Evolutionary conservation across 257 asterid species (phyloP).

Genomic region (Petunia secreta): DNA sequence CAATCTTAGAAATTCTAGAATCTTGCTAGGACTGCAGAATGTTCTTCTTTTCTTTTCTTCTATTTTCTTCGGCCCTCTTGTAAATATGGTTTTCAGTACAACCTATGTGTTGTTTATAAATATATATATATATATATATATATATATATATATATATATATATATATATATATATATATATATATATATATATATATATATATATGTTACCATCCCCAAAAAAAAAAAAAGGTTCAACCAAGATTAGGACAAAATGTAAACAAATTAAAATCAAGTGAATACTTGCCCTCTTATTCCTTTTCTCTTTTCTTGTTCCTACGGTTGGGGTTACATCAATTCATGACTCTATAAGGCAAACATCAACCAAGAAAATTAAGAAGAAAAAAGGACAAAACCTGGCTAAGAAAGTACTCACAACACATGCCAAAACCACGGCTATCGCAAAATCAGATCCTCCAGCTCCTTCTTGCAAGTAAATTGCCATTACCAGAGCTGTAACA

Average conservation of each 20-base stretch:
- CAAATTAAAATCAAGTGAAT: not conserved
- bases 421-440: conserved; percentile 90
- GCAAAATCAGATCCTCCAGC: conserved; percentile 75
- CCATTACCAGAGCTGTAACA: conserved; percentile 80
- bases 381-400: conserved; percentile 57
- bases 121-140: too few species aligned
- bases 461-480: conserved; percentile 85
- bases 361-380: conserved; percentile 47
- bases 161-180: too few species aligned
- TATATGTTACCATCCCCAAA: too few species aligned
- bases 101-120: too few species aligned
- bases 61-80: too few species aligned
- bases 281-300: not conserved
- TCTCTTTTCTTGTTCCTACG: not conserved
- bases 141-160: too few species aligned
- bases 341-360: conserved; percentile 22
- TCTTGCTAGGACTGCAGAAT: too few species aligned
- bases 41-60: too few species aligned
- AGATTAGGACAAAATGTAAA: not conserved
- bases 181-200: too few species aligned
- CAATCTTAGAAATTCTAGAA: too few species aligned
- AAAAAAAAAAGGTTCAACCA: not conserved
- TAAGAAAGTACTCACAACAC: conserved; percentile 93
- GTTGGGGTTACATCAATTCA: not conserved
- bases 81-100: too few species aligned